Base-by-base conservation (phyloP, 1,284 basidiomycete genomes). In the Trametes hirsuta region DNA sequence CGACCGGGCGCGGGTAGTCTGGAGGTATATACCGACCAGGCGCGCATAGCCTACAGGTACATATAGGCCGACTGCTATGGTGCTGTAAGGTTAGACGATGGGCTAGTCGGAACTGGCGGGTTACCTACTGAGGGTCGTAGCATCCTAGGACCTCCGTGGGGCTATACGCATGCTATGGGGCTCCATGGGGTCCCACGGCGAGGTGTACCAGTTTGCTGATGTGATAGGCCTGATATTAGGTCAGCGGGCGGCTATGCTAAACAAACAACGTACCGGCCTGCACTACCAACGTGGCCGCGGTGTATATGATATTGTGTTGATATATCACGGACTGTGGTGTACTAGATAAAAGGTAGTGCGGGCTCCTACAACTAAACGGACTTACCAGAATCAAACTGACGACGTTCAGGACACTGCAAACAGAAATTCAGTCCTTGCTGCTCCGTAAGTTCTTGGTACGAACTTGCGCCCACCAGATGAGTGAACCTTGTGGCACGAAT, bases 301-400 rank as follows among this genome's bases (percentile, higher is more conserved):
- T 40, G 39, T 40, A 40, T 5, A 40, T 40, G 11, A 40, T 40
- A 11, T 40, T 47, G 25, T 30, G 47, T 14, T 15, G 39, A 15
- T 15, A 10, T 4, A 53, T 11, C n/a, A 44, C 9, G 11, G 41
- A 45, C 51, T 53, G n/a, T 12, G 4, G 14, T 5, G 8, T 30
- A 5, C 14, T 10, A 9, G 21, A 12, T 21, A 12, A 4, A n/a
- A 6, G n/a, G 6, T 21, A 1, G 41, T n/a, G n/a, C 35, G 30
- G 6, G 11, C 14, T 14, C n/a, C 22, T 34, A 18, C 6, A 34
- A 15, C 3, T 3, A 10, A 6, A 37, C n/a, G n/a, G n/a, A 41
- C 53, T 39, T 18, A 54, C 53, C n/a, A 54, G 34, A 4, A 45
- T 21, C 15, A 54, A 24, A 25, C 36, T 54, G 22, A 54, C 53